Evolutionary conservation across 805 yeast genomes (phyloP).

Genomic region (Wickerhamiella azyma): DNA sequence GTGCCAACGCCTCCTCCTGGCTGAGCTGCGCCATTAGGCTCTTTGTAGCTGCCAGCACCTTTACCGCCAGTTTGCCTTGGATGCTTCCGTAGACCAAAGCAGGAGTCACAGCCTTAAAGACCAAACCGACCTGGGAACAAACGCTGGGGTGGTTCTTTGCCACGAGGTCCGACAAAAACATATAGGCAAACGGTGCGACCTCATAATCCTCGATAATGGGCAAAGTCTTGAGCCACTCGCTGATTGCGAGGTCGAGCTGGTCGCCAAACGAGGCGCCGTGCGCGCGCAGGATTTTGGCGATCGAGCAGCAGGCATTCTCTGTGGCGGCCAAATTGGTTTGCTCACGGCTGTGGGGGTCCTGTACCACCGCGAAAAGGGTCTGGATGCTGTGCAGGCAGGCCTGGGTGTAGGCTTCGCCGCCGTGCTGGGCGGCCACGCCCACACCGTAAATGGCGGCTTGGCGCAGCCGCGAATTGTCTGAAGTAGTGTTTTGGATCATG

Average conservation of each 20-base stretch:
- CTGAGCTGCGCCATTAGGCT: conserved; percentile 51
- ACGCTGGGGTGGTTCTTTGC: conserved; percentile 52
- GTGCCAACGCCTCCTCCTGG: conserved; percentile 49
- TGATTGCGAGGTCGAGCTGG: conserved; percentile 46
- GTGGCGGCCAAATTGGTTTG: conserved; percentile 79
- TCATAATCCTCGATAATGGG: conserved; percentile 77
- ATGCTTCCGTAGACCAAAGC: conserved; percentile 59
- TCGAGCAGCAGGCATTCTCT: conserved; percentile 69
- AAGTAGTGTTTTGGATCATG: conserved; percentile 47
- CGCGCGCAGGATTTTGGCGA: conserved; percentile 67
- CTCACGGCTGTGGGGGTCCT: conserved; percentile 68
- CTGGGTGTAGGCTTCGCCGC: conserved; percentile 49
- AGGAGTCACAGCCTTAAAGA: conserved; percentile 56
- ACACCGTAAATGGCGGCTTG: conserved; percentile 78
- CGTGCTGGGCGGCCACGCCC: conserved; percentile 76
- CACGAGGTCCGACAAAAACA: conserved; percentile 58
- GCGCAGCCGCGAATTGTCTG: conserved; percentile 43
- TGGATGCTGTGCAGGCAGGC: conserved; percentile 59
- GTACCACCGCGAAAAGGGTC: conserved; percentile 56
- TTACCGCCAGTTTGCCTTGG: conserved; percentile 56
- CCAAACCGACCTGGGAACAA: conserved; percentile 38
- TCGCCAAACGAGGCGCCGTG: conserved; percentile 42
- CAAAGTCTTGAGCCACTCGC: conserved; percentile 66
- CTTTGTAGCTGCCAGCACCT: conserved; percentile 49
- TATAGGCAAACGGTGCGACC: conserved; percentile 75